Evolutionary conservation across 164 flowering plant genomes (phyloP).

Genomic region (Magnolia changhungtana): DNA sequence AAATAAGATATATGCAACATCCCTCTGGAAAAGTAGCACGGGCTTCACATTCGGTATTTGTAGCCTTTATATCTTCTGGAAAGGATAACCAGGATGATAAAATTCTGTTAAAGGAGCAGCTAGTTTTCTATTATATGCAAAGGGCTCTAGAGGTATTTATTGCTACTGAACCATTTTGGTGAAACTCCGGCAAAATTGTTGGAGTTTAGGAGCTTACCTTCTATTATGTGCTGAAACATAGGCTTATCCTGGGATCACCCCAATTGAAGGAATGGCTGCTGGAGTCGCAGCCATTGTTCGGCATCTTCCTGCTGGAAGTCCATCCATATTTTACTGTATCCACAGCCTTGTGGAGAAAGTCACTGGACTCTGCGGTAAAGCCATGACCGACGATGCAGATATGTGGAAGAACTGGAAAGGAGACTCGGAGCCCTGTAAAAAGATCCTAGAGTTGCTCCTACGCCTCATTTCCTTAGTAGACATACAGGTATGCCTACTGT

Average conservation of each 20-base stretch:
- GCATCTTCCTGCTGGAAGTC: conserved; percentile 93
- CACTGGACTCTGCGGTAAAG: conserved; percentile 45
- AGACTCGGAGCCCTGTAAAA: conserved; percentile 61
- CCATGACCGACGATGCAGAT: conserved; percentile 28
- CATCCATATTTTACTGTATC: conserved; percentile 71
- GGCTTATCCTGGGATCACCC: conserved; percentile 84
- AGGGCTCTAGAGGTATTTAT: conserved; percentile 72
- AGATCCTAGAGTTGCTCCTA: conserved; percentile 64
- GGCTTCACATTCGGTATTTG: conserved; percentile 81
- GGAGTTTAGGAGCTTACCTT: neutral
- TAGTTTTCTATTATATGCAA: conserved; percentile 75
- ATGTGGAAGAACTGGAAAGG: conserved; percentile 68
- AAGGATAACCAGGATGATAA: conserved; percentile 59
- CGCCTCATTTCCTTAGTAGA: conserved; percentile 77
- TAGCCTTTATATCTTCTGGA: conserved; percentile 69
- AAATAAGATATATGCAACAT: conserved; percentile 77
- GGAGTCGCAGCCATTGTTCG: conserved; percentile 83
- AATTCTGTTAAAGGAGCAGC: conserved; percentile 63
- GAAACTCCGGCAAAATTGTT: neutral
- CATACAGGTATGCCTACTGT: conserved; percentile 60
- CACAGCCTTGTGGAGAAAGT: conserved; percentile 66
- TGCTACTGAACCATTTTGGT: neutral
- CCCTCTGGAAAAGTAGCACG: conserved; percentile 76
- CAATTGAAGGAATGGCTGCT: conserved; percentile 89
- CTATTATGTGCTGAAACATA: conserved; percentile 18